Evolutionary conservation across 176 grass and related monocot species (phyloP).

Genomic region (Themeda triandra): DNA sequence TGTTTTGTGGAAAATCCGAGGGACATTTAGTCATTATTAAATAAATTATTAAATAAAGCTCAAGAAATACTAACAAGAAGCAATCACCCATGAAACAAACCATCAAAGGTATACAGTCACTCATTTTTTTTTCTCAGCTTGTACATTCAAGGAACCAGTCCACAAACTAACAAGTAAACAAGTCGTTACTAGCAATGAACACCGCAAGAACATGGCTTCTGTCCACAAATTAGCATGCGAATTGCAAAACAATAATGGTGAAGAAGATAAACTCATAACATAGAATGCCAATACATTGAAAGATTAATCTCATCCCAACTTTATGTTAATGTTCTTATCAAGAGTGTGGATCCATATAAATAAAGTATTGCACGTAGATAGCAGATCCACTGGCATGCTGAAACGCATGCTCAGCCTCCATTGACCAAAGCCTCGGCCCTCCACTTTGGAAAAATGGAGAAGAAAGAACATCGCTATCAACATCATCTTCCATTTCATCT

Average conservation of each 20-base stretch:
- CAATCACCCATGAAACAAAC: neutral
- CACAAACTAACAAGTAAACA: slow-evolving; percentile 2
- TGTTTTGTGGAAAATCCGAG: slow-evolving; percentile 16
- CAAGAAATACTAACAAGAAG: neutral
- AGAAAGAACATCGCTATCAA: slow-evolving; percentile 49
- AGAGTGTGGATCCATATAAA: slow-evolving; percentile 26
- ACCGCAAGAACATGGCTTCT: slow-evolving; percentile 24
- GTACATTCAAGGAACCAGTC: neutral
- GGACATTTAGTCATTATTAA: neutral
- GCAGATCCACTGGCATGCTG: slow-evolving; percentile 56
- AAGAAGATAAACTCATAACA: slow-evolving; percentile 16
- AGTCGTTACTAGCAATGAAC: neutral
- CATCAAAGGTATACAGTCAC: slow-evolving; percentile 2
- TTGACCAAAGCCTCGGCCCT: slow-evolving; percentile 41
- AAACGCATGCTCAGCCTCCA: slow-evolving; percentile 55
- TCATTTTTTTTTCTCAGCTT: neutral
- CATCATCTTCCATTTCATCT: slow-evolving; percentile 65
- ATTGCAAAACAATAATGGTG: slow-evolving; percentile 1
- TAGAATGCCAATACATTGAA: neutral
- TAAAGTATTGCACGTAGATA: slow-evolving; percentile 32
- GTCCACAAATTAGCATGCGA: slow-evolving; percentile 14
- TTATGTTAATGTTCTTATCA: slow-evolving; percentile 45
- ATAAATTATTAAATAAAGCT: neutral
- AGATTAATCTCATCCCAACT: slow-evolving; percentile 24
- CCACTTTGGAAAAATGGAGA: slow-evolving; percentile 50